Percentiles rank a stretch among this genome's conserved stretches.
Evolutionary conservation across 1,284 basidiomycete species (phyloP).

Genomic region (Phellopilus nigrolimitatus): DNA sequence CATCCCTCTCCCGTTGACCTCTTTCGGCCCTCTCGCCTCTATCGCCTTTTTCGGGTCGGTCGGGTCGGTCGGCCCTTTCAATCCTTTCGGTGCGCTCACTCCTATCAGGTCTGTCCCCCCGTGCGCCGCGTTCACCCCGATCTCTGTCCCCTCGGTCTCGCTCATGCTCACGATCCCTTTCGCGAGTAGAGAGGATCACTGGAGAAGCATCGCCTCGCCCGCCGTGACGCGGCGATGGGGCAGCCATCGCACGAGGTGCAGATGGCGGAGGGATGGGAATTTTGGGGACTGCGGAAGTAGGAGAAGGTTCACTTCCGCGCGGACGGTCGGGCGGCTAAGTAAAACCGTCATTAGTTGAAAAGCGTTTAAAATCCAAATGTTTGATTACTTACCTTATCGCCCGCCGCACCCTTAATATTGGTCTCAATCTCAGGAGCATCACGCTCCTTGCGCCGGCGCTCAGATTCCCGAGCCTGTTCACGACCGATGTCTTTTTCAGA

Average conservation of each 20-base stretch:
- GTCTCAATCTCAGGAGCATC: constrained; percentile 44
- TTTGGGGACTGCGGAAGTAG: constrained; percentile 4
- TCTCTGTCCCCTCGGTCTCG: constrained; percentile 10
- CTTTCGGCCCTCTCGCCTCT: constrained; percentile 10
- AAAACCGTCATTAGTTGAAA: neutral
- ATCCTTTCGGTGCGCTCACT: constrained; percentile 7
- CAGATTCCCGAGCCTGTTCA: constrained; percentile 47
- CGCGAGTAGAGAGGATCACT: constrained; percentile 33
- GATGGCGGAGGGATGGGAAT: constrained; percentile 41
- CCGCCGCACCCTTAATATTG: constrained; percentile 33
- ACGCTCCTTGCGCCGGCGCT: constrained; percentile 56
- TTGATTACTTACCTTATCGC: constrained; percentile 48
- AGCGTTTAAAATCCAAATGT: neutral
- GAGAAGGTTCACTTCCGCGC: constrained; percentile 14
- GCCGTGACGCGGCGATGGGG: constrained; percentile 5
- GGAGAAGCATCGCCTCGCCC: constrained; percentile 28
- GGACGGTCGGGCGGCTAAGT: constrained; percentile 11
- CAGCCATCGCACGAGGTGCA: constrained; percentile 64
- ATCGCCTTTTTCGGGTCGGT: constrained; percentile 11
- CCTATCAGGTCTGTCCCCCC: constrained; percentile 2
- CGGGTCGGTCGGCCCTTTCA: constrained; percentile 2
- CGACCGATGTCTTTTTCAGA: constrained; percentile 55
- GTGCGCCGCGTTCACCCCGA: constrained; percentile 4
- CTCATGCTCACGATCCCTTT: constrained; percentile 32
- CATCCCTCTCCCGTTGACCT: constrained; percentile 6